Base-by-base conservation (phyloP, 164 flowering plant species). In the Vitis rupestris region DNA sequence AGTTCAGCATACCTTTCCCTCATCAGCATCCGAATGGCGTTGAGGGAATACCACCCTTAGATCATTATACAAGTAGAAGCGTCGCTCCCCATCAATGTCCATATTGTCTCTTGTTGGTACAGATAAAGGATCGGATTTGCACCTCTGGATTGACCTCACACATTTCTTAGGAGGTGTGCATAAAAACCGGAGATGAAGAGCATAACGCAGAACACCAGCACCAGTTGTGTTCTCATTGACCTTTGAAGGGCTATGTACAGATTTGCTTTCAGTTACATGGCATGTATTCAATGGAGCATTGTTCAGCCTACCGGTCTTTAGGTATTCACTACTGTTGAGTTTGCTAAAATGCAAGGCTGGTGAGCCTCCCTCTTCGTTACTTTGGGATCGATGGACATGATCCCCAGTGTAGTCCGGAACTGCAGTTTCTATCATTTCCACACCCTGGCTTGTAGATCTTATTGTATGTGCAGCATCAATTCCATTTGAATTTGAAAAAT, bases 11-110 rank as follows among this genome's bases (percentile, higher is more conserved):
- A 94, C 99, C 99, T 94, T 86, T 78, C 99, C 99, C 78, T 92
- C 97, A 65, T 92, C 97, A 52, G 97, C 54, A 79, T 94, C 99
- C 1, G 97, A 82, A 78, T 92, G 99, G 44, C 99, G 91, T 67
- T 94, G 99, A 50, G 97, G 99, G 65, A 94, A 94, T 23, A 94
- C 95, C 37, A 92, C 97, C 76, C 89, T 88, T 79, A 94, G 70
- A 66, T 94, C 96, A 75, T 82, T 85, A 68, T 90, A 92, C 76
- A 94, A 83, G 82, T 92, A 94, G 82, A 94, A 90, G 19, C 90
- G 85, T 19, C 97, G 79, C 59, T 86, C 92, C n/a, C 76, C 85
- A 51, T 77, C 87, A 15, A 17, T 48, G 55, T 83, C 80, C 64
- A 69, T 57, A 54, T 50, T 52, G 57, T 74, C 77, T 59, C 59